These are phyloP conservation scores for Pseudohyphozyma bogoriensis DNA, from an alignment of 768 basidiomycete genomes.

Conservation along the genomic window DNA sequence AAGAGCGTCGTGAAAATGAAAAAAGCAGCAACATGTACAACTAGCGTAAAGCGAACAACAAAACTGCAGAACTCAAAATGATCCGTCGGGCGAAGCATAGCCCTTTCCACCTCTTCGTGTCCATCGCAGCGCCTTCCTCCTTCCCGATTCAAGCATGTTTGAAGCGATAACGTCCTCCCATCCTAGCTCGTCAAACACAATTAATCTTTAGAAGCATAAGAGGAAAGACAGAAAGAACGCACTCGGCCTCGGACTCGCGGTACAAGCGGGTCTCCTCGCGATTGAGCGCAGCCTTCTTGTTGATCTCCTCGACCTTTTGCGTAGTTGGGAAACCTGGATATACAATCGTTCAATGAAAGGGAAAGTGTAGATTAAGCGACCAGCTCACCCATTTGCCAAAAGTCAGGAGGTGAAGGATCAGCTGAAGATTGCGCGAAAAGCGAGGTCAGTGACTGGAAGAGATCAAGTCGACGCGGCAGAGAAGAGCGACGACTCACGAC, in stretches of 20 bases:
- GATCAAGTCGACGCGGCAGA: neutral
- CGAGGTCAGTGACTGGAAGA: slow-evolving; percentile 48
- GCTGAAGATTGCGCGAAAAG: slow-evolving; percentile 59
- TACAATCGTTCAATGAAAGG: neutral
- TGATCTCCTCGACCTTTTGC: slow-evolving; percentile 68
- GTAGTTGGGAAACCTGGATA: slow-evolving; percentile 76
- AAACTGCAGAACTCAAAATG: too few species aligned
- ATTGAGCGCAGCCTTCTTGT: slow-evolving; percentile 61
- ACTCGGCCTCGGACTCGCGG: slow-evolving; percentile 50
- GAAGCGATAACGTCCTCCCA: too few species aligned
- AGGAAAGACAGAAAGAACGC: neutral
- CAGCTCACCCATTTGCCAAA: slow-evolving; percentile 44
- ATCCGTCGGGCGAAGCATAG: too few species aligned
- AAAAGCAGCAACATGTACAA: too few species aligned
- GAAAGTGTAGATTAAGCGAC: neutral
- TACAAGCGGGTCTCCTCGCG: slow-evolving; percentile 50
- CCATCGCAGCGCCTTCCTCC: too few species aligned
- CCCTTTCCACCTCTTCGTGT: too few species aligned
- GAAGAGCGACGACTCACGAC: slow-evolving; percentile 46
- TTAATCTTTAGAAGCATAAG: too few species aligned
- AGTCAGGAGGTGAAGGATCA: slow-evolving; percentile 68
- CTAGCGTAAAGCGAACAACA: too few species aligned
- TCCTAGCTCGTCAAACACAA: too few species aligned
- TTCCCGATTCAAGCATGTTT: too few species aligned
- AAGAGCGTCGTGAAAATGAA: too few species aligned